Evolutionary conservation across 768 basidiomycete species (phyloP), one percentile per base, ranked within the genome.

Genomic region (Boletus coccyginus): DNA sequence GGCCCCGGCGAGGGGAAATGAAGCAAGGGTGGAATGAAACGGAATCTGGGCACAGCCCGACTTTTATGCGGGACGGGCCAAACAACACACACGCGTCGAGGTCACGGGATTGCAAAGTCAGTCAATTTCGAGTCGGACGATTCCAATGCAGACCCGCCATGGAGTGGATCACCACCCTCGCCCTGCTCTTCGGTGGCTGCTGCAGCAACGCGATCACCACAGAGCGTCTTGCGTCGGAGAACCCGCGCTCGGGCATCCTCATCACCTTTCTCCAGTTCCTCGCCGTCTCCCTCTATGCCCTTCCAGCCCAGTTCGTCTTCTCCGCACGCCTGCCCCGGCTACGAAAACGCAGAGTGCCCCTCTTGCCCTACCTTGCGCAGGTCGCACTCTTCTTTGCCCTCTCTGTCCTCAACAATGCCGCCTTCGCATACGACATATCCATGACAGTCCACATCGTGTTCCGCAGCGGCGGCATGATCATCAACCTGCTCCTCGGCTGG

Each of bases 391-490:
- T 95, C 73, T 87, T 90, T 57, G 70, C 79, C 5, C 78, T 93
- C 50, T 94, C 91, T 7, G 67, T 90, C 57, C 76, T 98, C 61
- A 98, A 97, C 70, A 97, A 95, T 74, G 83, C 81, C n/a, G 94
- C 92, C 1, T 96, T 98, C 66, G 88, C 81, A 7, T 94, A 88
- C 68, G 72, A 80, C 40, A 87, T 97, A 56, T 94, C 95, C 21
- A 93, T 97, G 84, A 74, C 90, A 0, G 87, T 98, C 2, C 94
- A 98, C 72, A 96, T 98, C 69, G 89, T 98, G 57, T 96, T 96
- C 67, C 81, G 94, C 41, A 92, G 90, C 62, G 94, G 90, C 0
- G 94, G 94, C 0, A 75, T 96, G 52, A 82, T 92, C 33, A 77
- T 94, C 31, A 93, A 87, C 63, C 87, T 98, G 84, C 31, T 88